Conservation (phyloP, 106 monocot species). For the Dendrobium nobile region DNA sequence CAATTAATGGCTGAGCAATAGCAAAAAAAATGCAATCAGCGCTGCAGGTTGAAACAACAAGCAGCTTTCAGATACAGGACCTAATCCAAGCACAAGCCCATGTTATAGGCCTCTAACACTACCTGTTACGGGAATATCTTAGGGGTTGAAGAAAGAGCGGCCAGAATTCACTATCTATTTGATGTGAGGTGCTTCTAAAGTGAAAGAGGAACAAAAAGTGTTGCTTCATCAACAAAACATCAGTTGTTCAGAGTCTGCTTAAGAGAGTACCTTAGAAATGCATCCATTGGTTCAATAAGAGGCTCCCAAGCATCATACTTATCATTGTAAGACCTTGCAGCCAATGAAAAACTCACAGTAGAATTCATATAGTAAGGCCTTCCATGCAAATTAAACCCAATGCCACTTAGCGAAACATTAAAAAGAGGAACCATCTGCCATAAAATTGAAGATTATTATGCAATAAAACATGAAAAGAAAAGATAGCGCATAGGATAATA, state of each 20-base stretch:
- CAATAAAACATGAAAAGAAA: not conserved
- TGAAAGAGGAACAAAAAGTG: not conserved
- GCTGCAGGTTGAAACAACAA: not conserved
- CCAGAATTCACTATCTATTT: not conserved
- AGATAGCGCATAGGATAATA: not conserved
- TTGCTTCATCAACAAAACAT: not conserved
- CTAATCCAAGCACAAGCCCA: slow-evolving; percentile 1
- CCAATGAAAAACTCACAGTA: slow-evolving; percentile 63
- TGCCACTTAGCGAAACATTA: slow-evolving; percentile 53
- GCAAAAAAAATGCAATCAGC: not conserved
- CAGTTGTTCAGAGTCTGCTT: not conserved
- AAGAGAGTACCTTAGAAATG: slow-evolving; percentile 62
- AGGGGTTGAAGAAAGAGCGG: not conserved
- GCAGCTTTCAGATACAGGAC: not conserved
- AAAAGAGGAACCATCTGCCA: slow-evolving; percentile 96
- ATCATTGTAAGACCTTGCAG: slow-evolving; percentile 92
- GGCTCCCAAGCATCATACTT: slow-evolving; percentile 98
- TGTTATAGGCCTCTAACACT: not conserved
- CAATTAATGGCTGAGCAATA: no score
- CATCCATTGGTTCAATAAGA: slow-evolving; percentile 84
- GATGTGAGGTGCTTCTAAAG: not conserved
- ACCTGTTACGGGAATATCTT: not conserved
- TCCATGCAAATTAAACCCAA: slow-evolving; percentile 65
- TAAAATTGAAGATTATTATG: not conserved
- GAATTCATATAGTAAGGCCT: slow-evolving; percentile 63